Conservation (phyloP, 2,329 filamentous ascomycete species). For the Alternaria arbusti region DNA sequence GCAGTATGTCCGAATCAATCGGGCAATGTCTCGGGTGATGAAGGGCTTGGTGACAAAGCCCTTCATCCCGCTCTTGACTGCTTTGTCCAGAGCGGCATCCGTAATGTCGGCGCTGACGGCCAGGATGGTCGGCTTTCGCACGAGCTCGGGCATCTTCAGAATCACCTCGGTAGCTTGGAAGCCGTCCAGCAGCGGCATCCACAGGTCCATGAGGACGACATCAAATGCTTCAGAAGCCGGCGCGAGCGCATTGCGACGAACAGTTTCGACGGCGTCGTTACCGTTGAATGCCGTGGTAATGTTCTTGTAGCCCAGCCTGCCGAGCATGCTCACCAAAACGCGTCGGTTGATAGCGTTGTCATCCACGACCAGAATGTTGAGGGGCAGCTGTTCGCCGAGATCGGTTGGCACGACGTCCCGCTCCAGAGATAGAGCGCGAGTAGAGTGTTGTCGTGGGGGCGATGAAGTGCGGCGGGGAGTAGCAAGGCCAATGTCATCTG, state of each 20-base stretch:
- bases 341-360: constrained; percentile 76
- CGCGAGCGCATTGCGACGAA: constrained; percentile 51
- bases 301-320: constrained; percentile 69
- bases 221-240: constrained; percentile 56
- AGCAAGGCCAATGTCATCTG: constrained; percentile 25
- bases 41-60: constrained; percentile 74
- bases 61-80: constrained; percentile 68
- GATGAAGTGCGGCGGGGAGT: constrained; percentile 40
- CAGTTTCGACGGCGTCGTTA: constrained; percentile 68
- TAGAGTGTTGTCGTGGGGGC: constrained; percentile 27
- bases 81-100: constrained; percentile 66
- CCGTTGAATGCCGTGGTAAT: constrained; percentile 72
- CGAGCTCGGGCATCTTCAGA: constrained; percentile 54
- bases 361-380: constrained; percentile 73
- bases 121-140: constrained; percentile 55
- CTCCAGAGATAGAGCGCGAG: constrained; percentile 30
- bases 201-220: constrained; percentile 75
- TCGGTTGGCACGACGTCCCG: constrained; percentile 20
- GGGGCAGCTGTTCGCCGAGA: constrained; percentile 66
- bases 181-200: constrained; percentile 78
- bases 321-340: constrained; percentile 70
- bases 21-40: constrained; percentile 67
- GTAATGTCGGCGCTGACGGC: constrained; percentile 73
- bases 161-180: constrained; percentile 72
- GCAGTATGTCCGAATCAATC: constrained; percentile 61